Evolutionary conservation across 441 rosid species (phyloP), one percentile per base, ranked within the genome.

Genomic region (Syzygium malaccense): DNA sequence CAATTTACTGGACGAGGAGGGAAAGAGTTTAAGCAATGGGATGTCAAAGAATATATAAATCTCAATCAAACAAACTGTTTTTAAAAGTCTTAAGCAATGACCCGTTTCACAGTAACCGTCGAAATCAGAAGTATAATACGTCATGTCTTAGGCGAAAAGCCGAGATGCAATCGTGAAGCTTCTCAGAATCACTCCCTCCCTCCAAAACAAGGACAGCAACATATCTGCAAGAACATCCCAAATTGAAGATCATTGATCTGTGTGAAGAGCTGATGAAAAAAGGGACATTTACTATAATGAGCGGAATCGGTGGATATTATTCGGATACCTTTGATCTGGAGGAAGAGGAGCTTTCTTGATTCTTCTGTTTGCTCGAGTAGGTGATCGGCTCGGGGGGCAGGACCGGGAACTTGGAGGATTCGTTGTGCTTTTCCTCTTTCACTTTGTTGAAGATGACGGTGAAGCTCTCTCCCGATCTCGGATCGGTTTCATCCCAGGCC

Each of bases 401-500:
- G 8, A 90, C 19, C 0, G 92, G 91, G 79, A 86, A 86, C 4
- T 57, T 85, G 80, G 93, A 32, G 14, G 92, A 68, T 53, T 91
- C 66, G 86, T 33, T 64, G 55, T 88, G 89, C 87, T 91, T 93
- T 86, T 93, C 94, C 88, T 92, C 92, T 90, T 93, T 92, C 91
- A 92, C 94, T 75, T 88, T 90, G 91, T 89, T 88, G 90, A 93
- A 93, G 58, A 93, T 91, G 60, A 89, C 92, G 11, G 94, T 92
- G 87, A 90, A 94, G n/a, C 94, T 90, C 84, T 91, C 94, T 33
- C 94, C 94, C 28, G 95, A 91, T 30, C 28, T 62, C 17, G 94
- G 94, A 85, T 93, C 96, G 20, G 85, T 80, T 85, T 94, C 94
- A 85, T 95, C 94, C 96, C 96, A 93, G 8, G 93, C 94, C 66